Conservation (phyloP, 345 rosid species). For the Bruguiera gymnorhiza region DNA sequence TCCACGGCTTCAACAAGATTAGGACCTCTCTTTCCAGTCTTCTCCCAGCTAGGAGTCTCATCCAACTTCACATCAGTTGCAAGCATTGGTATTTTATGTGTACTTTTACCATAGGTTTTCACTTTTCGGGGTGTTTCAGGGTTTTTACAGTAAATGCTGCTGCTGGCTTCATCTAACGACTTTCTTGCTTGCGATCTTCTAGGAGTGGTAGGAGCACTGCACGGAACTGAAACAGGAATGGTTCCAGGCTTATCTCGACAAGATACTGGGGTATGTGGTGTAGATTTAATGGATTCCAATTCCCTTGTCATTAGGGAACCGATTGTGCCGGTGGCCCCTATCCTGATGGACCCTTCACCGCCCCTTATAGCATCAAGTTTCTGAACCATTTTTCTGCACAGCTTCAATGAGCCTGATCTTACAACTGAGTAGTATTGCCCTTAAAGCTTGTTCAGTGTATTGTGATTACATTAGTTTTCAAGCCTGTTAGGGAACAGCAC, state of each 20-base stretch:
- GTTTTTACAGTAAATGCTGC: slow-evolving; percentile 24
- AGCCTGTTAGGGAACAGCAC: slow-evolving; percentile 7
- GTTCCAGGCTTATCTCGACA: slow-evolving; percentile 37
- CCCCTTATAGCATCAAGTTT: slow-evolving; percentile 71
- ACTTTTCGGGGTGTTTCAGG: slow-evolving; percentile 39
- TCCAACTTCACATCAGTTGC: slow-evolving; percentile 48
- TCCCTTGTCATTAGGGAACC: slow-evolving; percentile 78
- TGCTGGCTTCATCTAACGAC: slow-evolving; percentile 75
- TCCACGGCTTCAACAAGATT: slow-evolving; percentile 83
- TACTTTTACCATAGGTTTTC: slow-evolving; percentile 43
- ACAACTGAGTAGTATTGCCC: neutral
- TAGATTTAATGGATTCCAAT: slow-evolving; percentile 55
- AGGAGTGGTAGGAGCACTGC: slow-evolving; percentile 41
- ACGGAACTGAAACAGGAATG: slow-evolving; percentile 47
- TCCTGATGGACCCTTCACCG: slow-evolving; percentile 80
- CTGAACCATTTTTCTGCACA: slow-evolving; percentile 53
- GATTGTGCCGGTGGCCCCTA: slow-evolving; percentile 85
- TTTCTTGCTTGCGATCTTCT: slow-evolving; percentile 57
- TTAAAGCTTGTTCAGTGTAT: neutral
- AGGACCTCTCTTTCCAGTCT: slow-evolving; percentile 51
- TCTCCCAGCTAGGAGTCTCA: slow-evolving; percentile 57
- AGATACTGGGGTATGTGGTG: slow-evolving; percentile 41
- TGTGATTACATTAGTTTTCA: neutral
- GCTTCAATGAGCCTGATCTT: slow-evolving; percentile 12
- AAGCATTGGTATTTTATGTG: slow-evolving; percentile 63